phyloP scores from a whole-genome alignment of 2,329 filamentous ascomycete species.

The Davidsoniella virescens region DNA sequence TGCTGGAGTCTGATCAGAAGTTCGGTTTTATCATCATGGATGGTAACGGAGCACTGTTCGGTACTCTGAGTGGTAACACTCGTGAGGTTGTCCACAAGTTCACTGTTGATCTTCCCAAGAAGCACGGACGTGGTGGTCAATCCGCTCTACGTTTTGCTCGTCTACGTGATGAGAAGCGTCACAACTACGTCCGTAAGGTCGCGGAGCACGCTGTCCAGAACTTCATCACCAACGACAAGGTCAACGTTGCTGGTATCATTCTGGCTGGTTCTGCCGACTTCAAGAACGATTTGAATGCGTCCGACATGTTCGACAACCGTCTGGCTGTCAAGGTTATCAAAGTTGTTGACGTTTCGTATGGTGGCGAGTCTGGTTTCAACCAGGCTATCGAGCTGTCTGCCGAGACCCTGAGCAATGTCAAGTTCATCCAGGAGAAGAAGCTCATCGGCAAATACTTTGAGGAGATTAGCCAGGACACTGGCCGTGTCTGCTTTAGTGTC shows the following conservation, averaged over 20 bases:
- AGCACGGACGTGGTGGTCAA: constrained; percentile 99
- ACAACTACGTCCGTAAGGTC: constrained; percentile 99
- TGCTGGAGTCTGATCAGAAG: constrained; percentile 96
- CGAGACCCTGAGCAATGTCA: constrained; percentile 96
- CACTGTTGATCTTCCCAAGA: constrained; percentile 96
- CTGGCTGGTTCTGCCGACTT: constrained; percentile 96
- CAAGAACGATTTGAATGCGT: constrained; percentile 97
- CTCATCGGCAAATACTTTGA: constrained; percentile 98
- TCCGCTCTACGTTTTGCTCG: constrained; percentile 97
- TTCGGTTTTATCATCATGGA: constrained; percentile 99
- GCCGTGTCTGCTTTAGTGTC: constrained; percentile 93
- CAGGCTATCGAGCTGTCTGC: constrained; percentile 92
- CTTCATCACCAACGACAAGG: constrained; percentile 96
- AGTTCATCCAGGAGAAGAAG: constrained; percentile 99
- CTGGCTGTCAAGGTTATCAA: constrained; percentile 95
- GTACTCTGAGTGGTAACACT: constrained; percentile 92
- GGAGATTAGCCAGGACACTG: constrained; percentile 94
- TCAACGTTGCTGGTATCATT: constrained; percentile 91
- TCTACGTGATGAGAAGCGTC: constrained; percentile 97
- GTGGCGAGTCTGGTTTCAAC: constrained; percentile 98
- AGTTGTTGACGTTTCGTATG: constrained; percentile 96
- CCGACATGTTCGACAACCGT: constrained; percentile 90
- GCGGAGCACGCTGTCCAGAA: constrained; percentile 96
- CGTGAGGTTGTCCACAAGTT: constrained; percentile 96
- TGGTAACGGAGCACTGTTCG: constrained; percentile 93